A percentile compares a stretch with the other conserved stretches of the same genome.
Evolutionary conservation across 2,329 filamentous ascomycete genomes (phyloP).

Genomic region (Daldinia sp.): DNA sequence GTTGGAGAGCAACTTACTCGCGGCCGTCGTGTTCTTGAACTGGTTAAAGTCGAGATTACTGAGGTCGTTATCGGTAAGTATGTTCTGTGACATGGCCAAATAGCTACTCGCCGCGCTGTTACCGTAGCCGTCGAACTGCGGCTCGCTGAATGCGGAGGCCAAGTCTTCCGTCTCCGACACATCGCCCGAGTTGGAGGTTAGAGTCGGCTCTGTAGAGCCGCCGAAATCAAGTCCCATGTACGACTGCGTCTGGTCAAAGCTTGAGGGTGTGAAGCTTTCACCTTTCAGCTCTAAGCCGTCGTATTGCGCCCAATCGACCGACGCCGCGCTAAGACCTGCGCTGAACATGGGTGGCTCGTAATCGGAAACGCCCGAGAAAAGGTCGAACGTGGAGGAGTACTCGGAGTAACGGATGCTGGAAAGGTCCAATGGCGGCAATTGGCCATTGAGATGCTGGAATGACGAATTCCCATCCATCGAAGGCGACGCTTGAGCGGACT

Average conservation of each 20-base stretch:
- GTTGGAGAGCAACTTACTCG: slow-evolving; percentile 60
- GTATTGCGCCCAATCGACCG: slow-evolving; percentile 66
- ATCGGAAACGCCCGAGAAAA: slow-evolving; percentile 64
- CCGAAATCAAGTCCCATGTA: slow-evolving; percentile 63
- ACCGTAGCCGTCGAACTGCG: slow-evolving; percentile 61
- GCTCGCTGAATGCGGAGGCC: slow-evolving; percentile 57
- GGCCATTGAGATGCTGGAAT: slow-evolving; percentile 65
- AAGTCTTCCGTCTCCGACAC: slow-evolving; percentile 76
- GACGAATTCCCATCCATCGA: slow-evolving; percentile 62
- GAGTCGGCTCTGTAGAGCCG: slow-evolving; percentile 63
- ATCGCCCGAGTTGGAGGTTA: slow-evolving; percentile 72
- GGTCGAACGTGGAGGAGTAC: slow-evolving; percentile 64
- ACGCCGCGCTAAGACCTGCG: slow-evolving; percentile 69
- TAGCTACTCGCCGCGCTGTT: slow-evolving; percentile 60
- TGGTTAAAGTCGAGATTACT: slow-evolving; percentile 67
- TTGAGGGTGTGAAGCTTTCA: slow-evolving; percentile 49
- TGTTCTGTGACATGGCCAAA: slow-evolving; percentile 59
- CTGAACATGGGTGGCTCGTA: slow-evolving; percentile 71
- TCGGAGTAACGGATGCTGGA: slow-evolving; percentile 66
- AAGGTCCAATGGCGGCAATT: slow-evolving; percentile 69
- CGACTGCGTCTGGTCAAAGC: slow-evolving; percentile 52
- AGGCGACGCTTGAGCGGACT: slow-evolving; percentile 73
- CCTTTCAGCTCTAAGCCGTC: slow-evolving; percentile 61
- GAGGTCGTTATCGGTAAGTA: slow-evolving; percentile 61
- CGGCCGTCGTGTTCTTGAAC: slow-evolving; percentile 64